These are phyloP conservation scores for Musa beccarii DNA, from an alignment of 176 grass and related monocot genomes.

Conservation along the genomic window DNA sequence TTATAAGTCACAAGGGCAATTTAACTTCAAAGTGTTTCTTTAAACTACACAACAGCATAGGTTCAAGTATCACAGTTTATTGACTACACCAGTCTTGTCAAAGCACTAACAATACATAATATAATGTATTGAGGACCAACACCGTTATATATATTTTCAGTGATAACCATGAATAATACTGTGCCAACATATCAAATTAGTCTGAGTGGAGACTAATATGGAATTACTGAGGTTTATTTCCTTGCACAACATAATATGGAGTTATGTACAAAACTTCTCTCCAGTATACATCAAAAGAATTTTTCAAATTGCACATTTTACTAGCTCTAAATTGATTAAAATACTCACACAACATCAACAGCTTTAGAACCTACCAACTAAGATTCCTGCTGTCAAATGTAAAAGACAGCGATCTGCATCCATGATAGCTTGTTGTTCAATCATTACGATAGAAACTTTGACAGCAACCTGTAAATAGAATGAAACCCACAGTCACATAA, in stretches of 20 bases:
- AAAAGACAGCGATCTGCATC: conserved; percentile 98
- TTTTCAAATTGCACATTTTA: not conserved
- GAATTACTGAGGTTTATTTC: not conserved
- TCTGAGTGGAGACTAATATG: not conserved
- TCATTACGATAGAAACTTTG: conserved; percentile 98
- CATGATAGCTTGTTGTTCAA: conserved; percentile 99
- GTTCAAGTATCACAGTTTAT: too few relatives aligned
- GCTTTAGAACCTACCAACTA: conserved; percentile 73
- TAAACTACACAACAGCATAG: too few relatives aligned
- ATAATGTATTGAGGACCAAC: too few relatives aligned
- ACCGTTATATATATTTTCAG: too few relatives aligned
- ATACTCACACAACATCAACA: not conserved
- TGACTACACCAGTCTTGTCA: too few relatives aligned
- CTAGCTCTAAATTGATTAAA: not conserved
- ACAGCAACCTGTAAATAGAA: conserved; percentile 55
- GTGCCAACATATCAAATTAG: too few relatives aligned
- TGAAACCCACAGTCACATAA: conserved; percentile 5
- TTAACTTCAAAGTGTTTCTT: too few relatives aligned
- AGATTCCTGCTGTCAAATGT: conserved; percentile 91
- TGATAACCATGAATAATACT: too few relatives aligned
- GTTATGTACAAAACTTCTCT: not conserved
- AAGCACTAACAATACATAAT: too few relatives aligned
- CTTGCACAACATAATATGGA: not conserved
- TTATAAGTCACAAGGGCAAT: too few relatives aligned
- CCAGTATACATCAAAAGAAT: not conserved